These are phyloP conservation scores for Nemania serpens DNA, from an alignment of 2,329 filamentous ascomycete genomes.

Conservation along the genomic window DNA sequence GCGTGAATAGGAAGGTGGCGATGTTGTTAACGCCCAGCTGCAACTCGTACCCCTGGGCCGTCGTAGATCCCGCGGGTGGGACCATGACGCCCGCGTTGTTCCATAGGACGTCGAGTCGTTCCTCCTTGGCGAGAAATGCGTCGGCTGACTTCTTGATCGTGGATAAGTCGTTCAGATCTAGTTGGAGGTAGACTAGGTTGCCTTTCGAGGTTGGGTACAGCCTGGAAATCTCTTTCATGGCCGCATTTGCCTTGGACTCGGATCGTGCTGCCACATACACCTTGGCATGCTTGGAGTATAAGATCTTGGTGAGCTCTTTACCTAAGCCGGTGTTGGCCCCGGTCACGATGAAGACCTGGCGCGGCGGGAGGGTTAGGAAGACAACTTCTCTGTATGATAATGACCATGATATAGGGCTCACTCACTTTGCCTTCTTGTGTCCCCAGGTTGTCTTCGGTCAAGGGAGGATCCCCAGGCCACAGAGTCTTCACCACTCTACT, in stretches of 20 bases:
- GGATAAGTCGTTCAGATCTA: slow-evolving; percentile 47
- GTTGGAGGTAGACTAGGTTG: slow-evolving; percentile 42
- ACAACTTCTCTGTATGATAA: neutral
- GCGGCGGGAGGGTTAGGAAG: neutral
- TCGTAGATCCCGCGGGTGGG: slow-evolving; percentile 34
- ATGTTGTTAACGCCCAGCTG: slow-evolving; percentile 39
- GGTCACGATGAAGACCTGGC: slow-evolving; percentile 27
- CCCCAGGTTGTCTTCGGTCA: slow-evolving; percentile 5
- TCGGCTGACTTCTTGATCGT: slow-evolving; percentile 46
- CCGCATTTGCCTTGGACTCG: slow-evolving; percentile 14
- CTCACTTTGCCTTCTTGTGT: slow-evolving; percentile 18
- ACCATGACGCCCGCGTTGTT: slow-evolving; percentile 46
- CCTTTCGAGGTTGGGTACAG: slow-evolving; percentile 40
- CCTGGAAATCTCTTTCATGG: slow-evolving; percentile 37
- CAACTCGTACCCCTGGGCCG: slow-evolving; percentile 40
- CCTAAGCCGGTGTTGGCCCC: slow-evolving; percentile 20
- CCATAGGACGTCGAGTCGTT: slow-evolving; percentile 46
- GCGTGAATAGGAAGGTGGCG: slow-evolving; percentile 38
- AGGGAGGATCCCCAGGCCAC: neutral
- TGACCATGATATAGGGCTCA: neutral
- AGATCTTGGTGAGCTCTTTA: slow-evolving; percentile 19
- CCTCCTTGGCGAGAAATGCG: slow-evolving; percentile 43
- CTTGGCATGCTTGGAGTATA: slow-evolving; percentile 24
- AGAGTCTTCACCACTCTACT: slow-evolving; percentile 2
- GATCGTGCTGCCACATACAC: slow-evolving; percentile 21